Evolutionary conservation across 2,329 filamentous ascomycete species (phyloP), one percentile per base, ranked within the genome.

Genomic region (Nannizziopsis arthrosporioides): DNA sequence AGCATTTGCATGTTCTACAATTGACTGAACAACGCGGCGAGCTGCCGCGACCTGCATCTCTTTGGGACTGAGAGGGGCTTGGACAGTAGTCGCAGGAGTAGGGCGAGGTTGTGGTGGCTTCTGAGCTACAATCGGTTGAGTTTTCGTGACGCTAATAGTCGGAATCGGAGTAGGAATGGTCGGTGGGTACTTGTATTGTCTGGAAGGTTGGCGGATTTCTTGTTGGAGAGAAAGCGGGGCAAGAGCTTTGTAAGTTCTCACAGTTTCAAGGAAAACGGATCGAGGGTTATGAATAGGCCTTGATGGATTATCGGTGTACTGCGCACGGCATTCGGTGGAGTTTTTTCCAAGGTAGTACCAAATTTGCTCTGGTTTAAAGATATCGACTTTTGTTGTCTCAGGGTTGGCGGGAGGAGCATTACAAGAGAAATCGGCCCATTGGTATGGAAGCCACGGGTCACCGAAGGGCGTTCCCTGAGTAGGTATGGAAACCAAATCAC

Each of bases 241-340:
- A 30, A 53, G 55, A 49, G 61, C 59, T 59, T 61, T 61, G 59
- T 63, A 59, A 49, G 61, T 63, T 60, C 66, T 67, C 52, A 72
- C 66, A 55, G 63, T 67, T 54, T 72, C 69, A 48, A 74, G 63
- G 64, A 73, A 74, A 63, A 72, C 72, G 52, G 69, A 67, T 53
- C 66, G 63, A 53, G 66, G 65, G 58, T 74, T 72, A 64, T 73
- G 68, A 53, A 67, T 56, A 51, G 58, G 55, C 50, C 71, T 72
- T 50, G 66, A 69, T 38, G 76, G 78, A 66, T 94, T 81, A 58
- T 92, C 85, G 3, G 89, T 94, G 67, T 92, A 98, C 63, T 93
- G 87, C 19, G 88, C 82, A 64, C 82, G 88, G 47, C 87, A 84
- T 60, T 96, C 90, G 5, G 90, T 95, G 17, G 90, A 96, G 15